Evolutionary conservation across 2,329 filamentous ascomycete genomes (phyloP).

Genomic region (Chaetomium sp.): DNA sequence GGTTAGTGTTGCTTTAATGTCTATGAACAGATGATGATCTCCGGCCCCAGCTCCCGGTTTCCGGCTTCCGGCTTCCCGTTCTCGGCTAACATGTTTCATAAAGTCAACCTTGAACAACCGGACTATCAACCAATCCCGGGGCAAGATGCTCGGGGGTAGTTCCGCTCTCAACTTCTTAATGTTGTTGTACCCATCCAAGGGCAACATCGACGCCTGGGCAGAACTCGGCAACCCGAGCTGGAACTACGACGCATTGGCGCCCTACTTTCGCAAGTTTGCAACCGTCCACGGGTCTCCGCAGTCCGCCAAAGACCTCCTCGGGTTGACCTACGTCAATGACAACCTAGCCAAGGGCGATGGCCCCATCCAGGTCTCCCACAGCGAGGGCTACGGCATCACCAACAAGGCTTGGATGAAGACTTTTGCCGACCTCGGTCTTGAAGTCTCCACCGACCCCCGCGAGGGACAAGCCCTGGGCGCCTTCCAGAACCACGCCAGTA

Average conservation of each 20-base stretch:
- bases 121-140: slow-evolving; percentile 28
- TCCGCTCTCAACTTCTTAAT: slow-evolving; percentile 28
- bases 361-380: slow-evolving; percentile 33
- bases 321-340: slow-evolving; percentile 30
- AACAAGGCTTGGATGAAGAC: slow-evolving; percentile 34
- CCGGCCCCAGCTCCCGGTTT: not conserved
- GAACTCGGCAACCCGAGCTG: slow-evolving; percentile 26
- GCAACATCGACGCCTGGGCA: slow-evolving; percentile 26
- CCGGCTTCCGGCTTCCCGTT: not conserved
- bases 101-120: slow-evolving; percentile 25
- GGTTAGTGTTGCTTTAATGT: slow-evolving; percentile 15
- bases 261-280: slow-evolving; percentile 32
- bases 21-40: not conserved
- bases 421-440: slow-evolving; percentile 30
- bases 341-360: slow-evolving; percentile 27
- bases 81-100: not conserved
- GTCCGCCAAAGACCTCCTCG: slow-evolving; percentile 25
- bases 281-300: slow-evolving; percentile 28
- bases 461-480: slow-evolving; percentile 17
- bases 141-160: slow-evolving; percentile 29
- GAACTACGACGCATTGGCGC: slow-evolving; percentile 25
- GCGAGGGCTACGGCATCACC: slow-evolving; percentile 28
- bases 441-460: slow-evolving; percentile 30
- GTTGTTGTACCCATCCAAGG: slow-evolving; percentile 24
- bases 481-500: slow-evolving; percentile 19